phyloP scores from a whole-genome alignment of 495 filamentous ascomycete species.

The Filosporella fistucella region DNA sequence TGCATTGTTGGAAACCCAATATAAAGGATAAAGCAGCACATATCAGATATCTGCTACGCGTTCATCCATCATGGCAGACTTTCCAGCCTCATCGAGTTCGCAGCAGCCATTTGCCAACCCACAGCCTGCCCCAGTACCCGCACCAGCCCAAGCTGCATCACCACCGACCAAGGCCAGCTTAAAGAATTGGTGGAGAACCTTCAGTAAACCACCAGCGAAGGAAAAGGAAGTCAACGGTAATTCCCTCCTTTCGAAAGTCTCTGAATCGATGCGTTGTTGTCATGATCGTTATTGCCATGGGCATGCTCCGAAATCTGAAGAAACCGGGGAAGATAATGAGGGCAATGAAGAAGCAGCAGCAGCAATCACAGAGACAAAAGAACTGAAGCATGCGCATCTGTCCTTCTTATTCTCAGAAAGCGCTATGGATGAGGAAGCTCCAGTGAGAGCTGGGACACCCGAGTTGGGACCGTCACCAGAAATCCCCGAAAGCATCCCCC shows the following conservation, averaged over 20 bases:
- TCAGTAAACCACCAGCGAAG: conserved; percentile 39
- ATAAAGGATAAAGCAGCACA: conserved; percentile 1
- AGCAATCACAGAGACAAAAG: no score
- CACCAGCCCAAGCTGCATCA: conserved; percentile 37
- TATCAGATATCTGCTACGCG: not conserved
- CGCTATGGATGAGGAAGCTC: not conserved
- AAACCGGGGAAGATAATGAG: no score
- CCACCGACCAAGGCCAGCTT: conserved; percentile 71
- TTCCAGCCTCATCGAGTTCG: conserved; percentile 17
- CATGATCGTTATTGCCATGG: no score
- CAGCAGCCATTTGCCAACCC: conserved; percentile 21
- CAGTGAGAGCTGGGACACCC: not conserved
- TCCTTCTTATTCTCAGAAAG: conserved; percentile 1
- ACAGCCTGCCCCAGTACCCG: conserved; percentile 20
- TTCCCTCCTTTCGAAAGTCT: not conserved
- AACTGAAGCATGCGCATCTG: no score
- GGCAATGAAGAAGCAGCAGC: no score
- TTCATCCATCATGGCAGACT: conserved; percentile 10
- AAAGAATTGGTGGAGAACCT: conserved; percentile 88
- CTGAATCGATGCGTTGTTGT: not conserved
- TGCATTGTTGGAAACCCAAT: conserved; percentile 1
- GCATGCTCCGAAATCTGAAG: no score
- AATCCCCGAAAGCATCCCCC: no score
- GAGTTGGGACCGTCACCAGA: no score
- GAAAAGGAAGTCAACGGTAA: conserved; percentile 21